Base-by-base conservation (phyloP, 2,329 filamentous ascomycete genomes). In the Pseudogymnoascus sp. region DNA sequence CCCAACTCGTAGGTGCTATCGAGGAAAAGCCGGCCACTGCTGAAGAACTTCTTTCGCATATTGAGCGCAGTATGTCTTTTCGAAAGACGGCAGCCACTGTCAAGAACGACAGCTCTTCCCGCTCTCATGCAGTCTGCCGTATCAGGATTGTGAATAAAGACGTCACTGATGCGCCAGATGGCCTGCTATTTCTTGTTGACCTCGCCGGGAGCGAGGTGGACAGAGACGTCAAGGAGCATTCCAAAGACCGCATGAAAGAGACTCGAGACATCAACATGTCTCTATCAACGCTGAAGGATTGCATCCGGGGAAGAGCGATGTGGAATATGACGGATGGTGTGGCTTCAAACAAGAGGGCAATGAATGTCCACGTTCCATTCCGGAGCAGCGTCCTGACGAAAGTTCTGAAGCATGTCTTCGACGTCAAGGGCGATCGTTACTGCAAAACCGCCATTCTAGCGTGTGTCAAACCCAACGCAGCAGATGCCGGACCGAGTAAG, bases 181-280 rank as follows among this genome's bases (percentile, higher is more conserved):
- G 80, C 1, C 65, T 78, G 0, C 67, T 82, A 3, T 81, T 78
- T 66, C 73, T 82, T 1, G 69, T 82, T 59, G 80, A 81, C 64
- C 73, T 82, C 0, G 79, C 79, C 0, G 80, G 80, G 0, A 81
- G 79, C 6, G 81, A 83, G 65, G 86, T 92, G 62, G 92, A 92
- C 75, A 74, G 75, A 64, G 96, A 96, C 75, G 87, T 90, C 0
- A 97, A 92, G 28, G 91, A 96, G 75, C 93, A 95, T 1, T 96
- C 91, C 0, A 92, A 92, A 3, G 88, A 89, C 70, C 86, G 93
- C 22, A 84, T 98, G 28, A 87, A 91, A 64, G 93, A 98, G 76
- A 93, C 93, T 38, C 91, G 90, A 70, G 96, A 97, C 75, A 98
- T 98, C 84, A 98, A 98, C 82, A 96, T 96, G 76, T 96, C 92